phyloP scores from a whole-genome alignment of 2,329 filamentous ascomycete genomes.

The Aspergillus calidoustus region DNA sequence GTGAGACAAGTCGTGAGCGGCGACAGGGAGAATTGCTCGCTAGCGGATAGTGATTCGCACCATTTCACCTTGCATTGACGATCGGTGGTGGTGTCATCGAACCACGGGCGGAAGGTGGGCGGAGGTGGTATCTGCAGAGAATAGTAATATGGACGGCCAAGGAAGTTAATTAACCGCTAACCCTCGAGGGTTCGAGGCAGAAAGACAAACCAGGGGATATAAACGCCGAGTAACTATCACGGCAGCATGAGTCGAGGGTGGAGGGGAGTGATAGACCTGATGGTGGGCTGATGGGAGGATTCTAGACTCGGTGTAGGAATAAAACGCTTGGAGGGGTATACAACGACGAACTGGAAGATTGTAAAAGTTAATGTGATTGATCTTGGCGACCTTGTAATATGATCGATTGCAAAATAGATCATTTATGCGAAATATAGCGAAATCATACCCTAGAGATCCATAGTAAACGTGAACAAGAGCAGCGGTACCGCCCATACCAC shows the following conservation, averaged over 20 bases:
- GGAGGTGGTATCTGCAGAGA: slow-evolving; percentile 19
- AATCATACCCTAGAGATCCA: background rate
- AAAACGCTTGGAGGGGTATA: slow-evolving; percentile 2
- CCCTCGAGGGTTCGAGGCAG: slow-evolving; percentile 5
- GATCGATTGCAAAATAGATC: background rate
- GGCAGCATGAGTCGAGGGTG: background rate
- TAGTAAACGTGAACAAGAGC: background rate
- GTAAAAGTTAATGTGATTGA: background rate
- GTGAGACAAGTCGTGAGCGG: slow-evolving; percentile 14
- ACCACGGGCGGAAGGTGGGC: slow-evolving; percentile 16
- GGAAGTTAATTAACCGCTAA: slow-evolving; percentile 16
- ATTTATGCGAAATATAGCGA: background rate
- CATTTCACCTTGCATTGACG: slow-evolving; percentile 20
- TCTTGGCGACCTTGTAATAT: background rate
- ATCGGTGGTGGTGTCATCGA: slow-evolving; percentile 25
- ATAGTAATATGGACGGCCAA: slow-evolving; percentile 5
- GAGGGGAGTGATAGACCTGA: background rate
- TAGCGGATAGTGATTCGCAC: slow-evolving; percentile 13
- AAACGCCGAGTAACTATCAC: slow-evolving; percentile 10
- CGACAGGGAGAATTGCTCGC: slow-evolving; percentile 9
- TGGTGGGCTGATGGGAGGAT: slow-evolving; percentile 19
- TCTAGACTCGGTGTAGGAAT: slow-evolving; percentile 22
- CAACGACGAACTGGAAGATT: background rate
- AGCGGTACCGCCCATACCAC: background rate
- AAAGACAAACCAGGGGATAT: slow-evolving; percentile 11